Evolutionary conservation across 208 protist genomes (phyloP).

Genomic region (Trypanosomatidae sp.): DNA sequence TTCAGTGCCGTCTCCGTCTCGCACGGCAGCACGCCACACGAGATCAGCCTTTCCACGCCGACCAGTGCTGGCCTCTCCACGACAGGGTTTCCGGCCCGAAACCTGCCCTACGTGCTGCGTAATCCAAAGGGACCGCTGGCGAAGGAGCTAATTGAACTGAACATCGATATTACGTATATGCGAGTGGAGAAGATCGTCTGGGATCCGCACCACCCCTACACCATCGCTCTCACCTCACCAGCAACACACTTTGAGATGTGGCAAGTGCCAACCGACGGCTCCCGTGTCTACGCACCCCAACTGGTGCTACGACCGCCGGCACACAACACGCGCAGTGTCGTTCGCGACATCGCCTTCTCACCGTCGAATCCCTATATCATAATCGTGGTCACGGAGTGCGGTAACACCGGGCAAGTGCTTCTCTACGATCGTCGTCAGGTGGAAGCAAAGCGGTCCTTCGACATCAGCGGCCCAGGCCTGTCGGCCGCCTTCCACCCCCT

Average conservation of each 20-base stretch:
- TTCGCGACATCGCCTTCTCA: constrained; percentile 75
- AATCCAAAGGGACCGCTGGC: constrained; percentile 25
- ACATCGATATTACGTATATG: constrained; percentile 65
- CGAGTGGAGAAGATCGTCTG: constrained; percentile 79
- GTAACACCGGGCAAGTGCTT: constrained; percentile 56
- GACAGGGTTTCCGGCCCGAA: not conserved
- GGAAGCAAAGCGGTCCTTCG: constrained; percentile 46
- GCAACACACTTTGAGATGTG: constrained; percentile 85
- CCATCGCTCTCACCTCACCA: constrained; percentile 71
- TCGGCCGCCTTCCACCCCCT: constrained; percentile 70
- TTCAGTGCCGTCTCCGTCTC: constrained; percentile 12
- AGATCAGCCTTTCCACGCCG: constrained; percentile 6
- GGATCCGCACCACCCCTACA: constrained; percentile 86
- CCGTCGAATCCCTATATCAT: constrained; percentile 75
- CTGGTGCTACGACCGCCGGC: constrained; percentile 74
- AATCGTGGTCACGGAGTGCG: constrained; percentile 63
- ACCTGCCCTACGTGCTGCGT: constrained; percentile 16
- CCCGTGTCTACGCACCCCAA: constrained; percentile 50
- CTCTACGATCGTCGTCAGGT: constrained; percentile 79
- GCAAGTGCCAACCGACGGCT: constrained; percentile 50
- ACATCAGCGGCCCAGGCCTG: constrained; percentile 58
- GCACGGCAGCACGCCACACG: constrained; percentile 22
- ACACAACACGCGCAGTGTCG: constrained; percentile 49
- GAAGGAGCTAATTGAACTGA: constrained; percentile 69
- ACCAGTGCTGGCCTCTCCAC: constrained; percentile 7